phyloP scores from a whole-genome alignment of 768 basidiomycete species.

The Ramaria sp. region DNA sequence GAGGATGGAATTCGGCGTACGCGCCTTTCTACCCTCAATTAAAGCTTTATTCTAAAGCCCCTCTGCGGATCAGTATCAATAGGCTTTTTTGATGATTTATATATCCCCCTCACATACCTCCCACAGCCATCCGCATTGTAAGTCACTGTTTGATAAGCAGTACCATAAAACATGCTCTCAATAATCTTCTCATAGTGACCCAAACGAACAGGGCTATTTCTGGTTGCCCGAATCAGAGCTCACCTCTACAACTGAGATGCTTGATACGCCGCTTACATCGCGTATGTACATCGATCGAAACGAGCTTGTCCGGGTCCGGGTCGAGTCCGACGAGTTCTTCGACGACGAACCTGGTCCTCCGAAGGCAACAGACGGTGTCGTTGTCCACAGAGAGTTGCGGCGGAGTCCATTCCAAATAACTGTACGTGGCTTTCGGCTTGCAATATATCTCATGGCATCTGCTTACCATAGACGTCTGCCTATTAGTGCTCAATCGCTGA shows the following conservation, averaged over 20 bases:
- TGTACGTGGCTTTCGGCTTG: slow-evolving; percentile 28
- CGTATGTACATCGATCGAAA: slow-evolving; percentile 77
- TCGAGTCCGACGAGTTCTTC: slow-evolving; percentile 74
- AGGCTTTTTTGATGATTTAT: slow-evolving; percentile 92
- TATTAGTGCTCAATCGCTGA: slow-evolving; percentile 69
- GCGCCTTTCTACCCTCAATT: slow-evolving; percentile 18
- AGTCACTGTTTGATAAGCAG: slow-evolving; percentile 16
- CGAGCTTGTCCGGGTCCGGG: slow-evolving; percentile 65
- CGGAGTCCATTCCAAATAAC: slow-evolving; percentile 59
- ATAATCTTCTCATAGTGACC: slow-evolving; percentile 37
- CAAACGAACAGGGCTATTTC: slow-evolving; percentile 75
- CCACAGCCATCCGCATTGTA: slow-evolving; percentile 78
- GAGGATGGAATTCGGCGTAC: slow-evolving; percentile 74
- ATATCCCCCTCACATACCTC: slow-evolving; percentile 67
- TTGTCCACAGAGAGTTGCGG: slow-evolving; percentile 35
- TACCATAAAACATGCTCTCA: background rate
- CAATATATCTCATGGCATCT: background rate
- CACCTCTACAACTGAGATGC: slow-evolving; percentile 44
- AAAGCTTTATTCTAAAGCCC: background rate
- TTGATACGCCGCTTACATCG: slow-evolving; percentile 53
- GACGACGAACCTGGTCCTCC: slow-evolving; percentile 83
- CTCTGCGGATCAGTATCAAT: slow-evolving; percentile 47
- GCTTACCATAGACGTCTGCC: background rate
- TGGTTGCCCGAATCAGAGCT: slow-evolving; percentile 51
- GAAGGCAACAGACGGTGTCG: slow-evolving; percentile 60